These are phyloP conservation scores for Cryptococcus floricola DNA, from an alignment of 1,284 basidiomycete species.

Conservation along the genomic window DNA sequence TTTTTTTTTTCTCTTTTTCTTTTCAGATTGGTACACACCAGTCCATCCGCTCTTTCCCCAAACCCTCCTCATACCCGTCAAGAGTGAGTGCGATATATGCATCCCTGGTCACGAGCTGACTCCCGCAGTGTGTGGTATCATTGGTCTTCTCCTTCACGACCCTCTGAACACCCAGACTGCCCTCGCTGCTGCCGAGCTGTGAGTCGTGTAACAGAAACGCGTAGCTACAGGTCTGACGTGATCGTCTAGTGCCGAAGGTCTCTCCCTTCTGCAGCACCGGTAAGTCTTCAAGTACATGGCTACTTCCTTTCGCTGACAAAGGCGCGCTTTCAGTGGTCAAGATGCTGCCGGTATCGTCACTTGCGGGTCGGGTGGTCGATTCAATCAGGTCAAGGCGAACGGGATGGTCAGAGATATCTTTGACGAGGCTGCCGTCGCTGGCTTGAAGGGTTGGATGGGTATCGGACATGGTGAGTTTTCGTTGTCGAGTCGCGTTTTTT, in stretches of 20 bases:
- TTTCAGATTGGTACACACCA: neutral
- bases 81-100: neutral
- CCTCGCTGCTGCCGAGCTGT: constrained; percentile 72
- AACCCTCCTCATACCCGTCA: neutral
- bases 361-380: constrained; percentile 88
- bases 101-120: neutral
- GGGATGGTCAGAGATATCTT: constrained; percentile 99
- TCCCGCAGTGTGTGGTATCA: constrained; percentile 70
- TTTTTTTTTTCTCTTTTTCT: neutral
- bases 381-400: constrained; percentile 99
- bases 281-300: constrained; percentile 18
- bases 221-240: neutral
- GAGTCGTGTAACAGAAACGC: constrained; percentile 6
- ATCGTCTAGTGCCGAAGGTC: constrained; percentile 61
- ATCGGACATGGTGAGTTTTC: constrained; percentile 80
- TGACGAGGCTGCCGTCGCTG: constrained; percentile 71
- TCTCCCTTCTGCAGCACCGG: constrained; percentile 86
- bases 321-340: constrained; percentile 60
- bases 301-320: neutral
- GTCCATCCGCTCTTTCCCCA: neutral
- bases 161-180: constrained; percentile 58
- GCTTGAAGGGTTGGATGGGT: constrained; percentile 90
- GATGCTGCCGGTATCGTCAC: constrained; percentile 98
- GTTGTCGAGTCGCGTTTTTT: neutral
- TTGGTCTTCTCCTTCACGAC: constrained; percentile 78